Conservation (phyloP, 2,329 filamentous ascomycete genomes). For the Fusarium sp. region DNA sequence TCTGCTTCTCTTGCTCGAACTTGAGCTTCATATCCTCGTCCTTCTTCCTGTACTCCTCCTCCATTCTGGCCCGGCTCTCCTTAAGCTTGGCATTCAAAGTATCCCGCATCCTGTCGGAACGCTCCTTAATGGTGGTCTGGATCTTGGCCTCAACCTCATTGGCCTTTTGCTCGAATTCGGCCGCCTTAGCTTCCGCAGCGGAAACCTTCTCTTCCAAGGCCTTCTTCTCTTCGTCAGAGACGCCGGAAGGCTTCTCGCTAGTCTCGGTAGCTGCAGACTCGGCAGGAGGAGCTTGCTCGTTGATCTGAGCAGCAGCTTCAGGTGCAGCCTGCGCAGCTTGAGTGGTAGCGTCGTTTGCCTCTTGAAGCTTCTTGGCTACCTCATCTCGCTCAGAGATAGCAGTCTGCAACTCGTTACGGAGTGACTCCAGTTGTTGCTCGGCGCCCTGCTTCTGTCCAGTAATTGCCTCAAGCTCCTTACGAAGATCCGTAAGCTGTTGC, state of each 20-base stretch:
- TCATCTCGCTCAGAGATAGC: slow-evolving; percentile 76
- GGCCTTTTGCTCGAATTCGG: slow-evolving; percentile 75
- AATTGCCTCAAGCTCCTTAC: slow-evolving; percentile 76
- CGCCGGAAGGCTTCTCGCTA: slow-evolving; percentile 26
- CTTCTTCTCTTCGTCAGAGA: slow-evolving; percentile 73
- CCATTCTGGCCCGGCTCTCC: slow-evolving; percentile 71
- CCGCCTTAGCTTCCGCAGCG: slow-evolving; percentile 72
- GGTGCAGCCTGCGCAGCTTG: slow-evolving; percentile 59
- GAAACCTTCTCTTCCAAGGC: slow-evolving; percentile 74
- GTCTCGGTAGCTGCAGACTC: slow-evolving; percentile 38
- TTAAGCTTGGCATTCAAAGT: slow-evolving; percentile 78
- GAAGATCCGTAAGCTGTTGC: slow-evolving; percentile 64
- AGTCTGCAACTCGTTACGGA: slow-evolving; percentile 73
- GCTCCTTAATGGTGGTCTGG: slow-evolving; percentile 72
- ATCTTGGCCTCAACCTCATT: slow-evolving; percentile 76
- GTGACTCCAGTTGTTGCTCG: slow-evolving; percentile 72
- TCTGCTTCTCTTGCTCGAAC: slow-evolving; percentile 75
- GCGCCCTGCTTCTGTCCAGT: slow-evolving; percentile 78
- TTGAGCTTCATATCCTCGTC: slow-evolving; percentile 67
- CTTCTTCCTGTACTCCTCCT: slow-evolving; percentile 69
- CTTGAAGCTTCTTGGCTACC: slow-evolving; percentile 61
- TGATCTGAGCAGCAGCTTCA: slow-evolving; percentile 58
- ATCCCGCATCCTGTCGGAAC: slow-evolving; percentile 79
- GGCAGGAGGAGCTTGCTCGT: slow-evolving; percentile 32
- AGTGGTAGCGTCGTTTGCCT: slow-evolving; percentile 43